Evolutionary conservation across 257 asterid genomes (phyloP), one percentile per base, ranked within the genome.

Genomic region (Nicotiana sylvestris): DNA sequence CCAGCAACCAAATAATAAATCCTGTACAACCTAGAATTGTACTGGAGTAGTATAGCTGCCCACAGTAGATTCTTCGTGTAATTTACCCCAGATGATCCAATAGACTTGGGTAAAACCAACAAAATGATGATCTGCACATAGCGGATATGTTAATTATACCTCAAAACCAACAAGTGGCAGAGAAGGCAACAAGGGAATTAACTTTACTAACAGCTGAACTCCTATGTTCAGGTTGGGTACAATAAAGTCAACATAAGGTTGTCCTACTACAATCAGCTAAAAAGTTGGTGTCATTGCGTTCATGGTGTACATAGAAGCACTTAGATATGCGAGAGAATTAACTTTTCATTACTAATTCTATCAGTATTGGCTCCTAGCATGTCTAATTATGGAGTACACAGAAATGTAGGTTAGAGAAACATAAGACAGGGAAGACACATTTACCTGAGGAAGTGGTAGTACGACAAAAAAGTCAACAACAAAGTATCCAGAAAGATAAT

Each of bases 401-500:
- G 15, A 70, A 27, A 49, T 49, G 80, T 25, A 74, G 64, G 80
- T 51, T 49, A 74, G 43, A 74, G 80, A 74, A 74, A 55, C 46
- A 78, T 27, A 61, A 51, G 67, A 78, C 4, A 76, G 64, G 64
- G 29, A 74, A 8, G 46, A 39, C 64, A 15, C 16, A 51, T 85
- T 86, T 57, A 92, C 98, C 88, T 95, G 97, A 25, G 98, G 98
- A 81, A 95, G 96, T 65, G 98, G 98, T 49, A 95, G 87, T 29
- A 91, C 91, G 27, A 86, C 86, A 67, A 93, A 87, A 16, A 93
- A 66, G 82, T 95, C 98, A 39, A 93, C 17, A 30, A 80, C 29
- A 85, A 95, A 93, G 88, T 85, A 88, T 81, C 93, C 91, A 35
- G 51, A 55, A 18, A 93, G 88, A 89, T 95, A 95, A 81, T 95